Percentiles rank a stretch among this genome's conserved stretches.
phyloP scores from a whole-genome alignment of 352 stramenopile species.

The Blastocystis sp. region DNA sequence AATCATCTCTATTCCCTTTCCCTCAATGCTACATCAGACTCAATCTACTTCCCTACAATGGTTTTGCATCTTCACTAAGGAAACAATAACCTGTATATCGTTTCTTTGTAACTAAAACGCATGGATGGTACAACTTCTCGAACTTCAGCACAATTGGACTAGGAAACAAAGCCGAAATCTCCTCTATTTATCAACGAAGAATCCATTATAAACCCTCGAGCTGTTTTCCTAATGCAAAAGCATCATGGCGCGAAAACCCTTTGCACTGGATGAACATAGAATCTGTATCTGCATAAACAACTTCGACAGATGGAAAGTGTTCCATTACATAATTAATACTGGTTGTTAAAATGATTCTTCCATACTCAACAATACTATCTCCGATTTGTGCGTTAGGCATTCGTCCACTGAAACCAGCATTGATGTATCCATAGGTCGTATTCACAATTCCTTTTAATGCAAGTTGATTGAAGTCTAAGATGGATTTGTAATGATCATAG shows the following conservation, averaged over 20 bases:
- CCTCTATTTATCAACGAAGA: slow-evolving; percentile 66
- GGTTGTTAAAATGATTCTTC: slow-evolving; percentile 45
- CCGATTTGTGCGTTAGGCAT: slow-evolving; percentile 90
- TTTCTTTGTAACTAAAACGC: slow-evolving; percentile 87
- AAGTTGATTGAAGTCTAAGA: slow-evolving; percentile 80
- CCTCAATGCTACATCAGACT: slow-evolving; percentile 70
- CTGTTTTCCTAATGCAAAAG: slow-evolving; percentile 85
- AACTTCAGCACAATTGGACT: slow-evolving; percentile 70
- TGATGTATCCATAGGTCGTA: slow-evolving; percentile 97
- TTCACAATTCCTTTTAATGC: slow-evolving; percentile 98
- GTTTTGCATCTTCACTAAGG: slow-evolving; percentile 62
- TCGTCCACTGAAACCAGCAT: slow-evolving; percentile 90
- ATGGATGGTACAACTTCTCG: slow-evolving; percentile 83
- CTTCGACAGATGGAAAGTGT: neutral
- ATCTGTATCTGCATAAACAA: slow-evolving; percentile 90
- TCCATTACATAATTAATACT: neutral
- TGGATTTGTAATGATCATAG: slow-evolving; percentile 66
- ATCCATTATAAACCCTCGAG: slow-evolving; percentile 67
- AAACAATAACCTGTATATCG: slow-evolving; percentile 82
- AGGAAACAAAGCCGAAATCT: slow-evolving; percentile 78
- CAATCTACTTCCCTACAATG: neutral
- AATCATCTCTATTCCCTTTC: slow-evolving; percentile 85
- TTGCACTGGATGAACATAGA: slow-evolving; percentile 93
- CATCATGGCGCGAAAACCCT: slow-evolving; percentile 82
- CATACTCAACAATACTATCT: slow-evolving; percentile 93